Conservation (phyloP, 345 rosid species). For the Triadica sebifera region DNA sequence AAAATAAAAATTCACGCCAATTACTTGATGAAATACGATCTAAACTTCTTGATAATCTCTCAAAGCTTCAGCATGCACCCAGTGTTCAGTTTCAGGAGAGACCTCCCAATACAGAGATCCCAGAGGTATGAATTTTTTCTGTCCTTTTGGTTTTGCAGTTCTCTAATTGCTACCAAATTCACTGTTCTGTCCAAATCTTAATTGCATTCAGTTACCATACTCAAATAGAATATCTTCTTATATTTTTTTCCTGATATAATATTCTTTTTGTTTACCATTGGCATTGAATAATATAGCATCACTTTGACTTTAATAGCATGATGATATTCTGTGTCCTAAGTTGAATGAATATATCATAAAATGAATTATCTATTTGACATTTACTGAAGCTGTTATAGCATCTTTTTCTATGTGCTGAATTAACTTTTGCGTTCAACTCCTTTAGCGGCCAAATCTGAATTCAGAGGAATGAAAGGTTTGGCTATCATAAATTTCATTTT, state of each 20-base stretch:
- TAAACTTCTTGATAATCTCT: conserved; percentile 82
- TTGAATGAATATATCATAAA: no score
- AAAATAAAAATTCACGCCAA: conserved; percentile 65
- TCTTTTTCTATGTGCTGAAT: not conserved
- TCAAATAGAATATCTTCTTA: not conserved
- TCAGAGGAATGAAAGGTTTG: not conserved
- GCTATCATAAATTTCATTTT: not conserved
- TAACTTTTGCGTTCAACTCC: no score
- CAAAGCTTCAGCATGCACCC: conserved; percentile 96
- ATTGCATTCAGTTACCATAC: not conserved
- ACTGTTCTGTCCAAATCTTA: not conserved
- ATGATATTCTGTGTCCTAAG: not conserved
- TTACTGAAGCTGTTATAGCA: not conserved
- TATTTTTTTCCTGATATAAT: not conserved
- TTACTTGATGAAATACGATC: conserved; percentile 74
- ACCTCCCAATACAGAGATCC: conserved; percentile 61
- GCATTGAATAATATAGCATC: not conserved
- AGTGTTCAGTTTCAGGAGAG: conserved; percentile 92
- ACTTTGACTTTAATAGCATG: not conserved
- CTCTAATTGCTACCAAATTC: not conserved
- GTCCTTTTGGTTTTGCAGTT: not conserved
- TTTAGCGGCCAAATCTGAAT: not conserved
- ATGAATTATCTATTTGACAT: not conserved
- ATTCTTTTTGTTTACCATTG: not conserved
- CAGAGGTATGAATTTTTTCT: conserved; percentile 23